Percentiles rank a stretch among this genome's conserved stretches.
Evolutionary conservation across 176 grass and related monocot species (phyloP).

Genomic region (Pharus latifolius): DNA sequence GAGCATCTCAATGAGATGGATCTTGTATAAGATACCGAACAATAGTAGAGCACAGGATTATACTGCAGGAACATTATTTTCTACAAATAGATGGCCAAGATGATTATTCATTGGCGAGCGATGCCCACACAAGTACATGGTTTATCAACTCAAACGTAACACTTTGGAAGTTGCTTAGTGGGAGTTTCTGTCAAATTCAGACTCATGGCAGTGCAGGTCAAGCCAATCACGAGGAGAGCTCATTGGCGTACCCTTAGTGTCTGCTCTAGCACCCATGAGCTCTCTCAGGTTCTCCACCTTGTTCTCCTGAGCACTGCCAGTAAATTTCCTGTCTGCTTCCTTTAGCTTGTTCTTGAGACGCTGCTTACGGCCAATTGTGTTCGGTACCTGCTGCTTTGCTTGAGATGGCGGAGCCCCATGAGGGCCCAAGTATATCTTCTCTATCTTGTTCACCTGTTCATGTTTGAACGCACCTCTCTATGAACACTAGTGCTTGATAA

Average conservation of each 20-base stretch:
- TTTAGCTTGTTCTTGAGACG: slow-evolving; percentile 71
- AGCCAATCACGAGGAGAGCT: slow-evolving; percentile 60
- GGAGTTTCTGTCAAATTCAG: slow-evolving; percentile 54
- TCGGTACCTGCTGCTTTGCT: slow-evolving; percentile 44
- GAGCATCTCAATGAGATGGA: not conserved
- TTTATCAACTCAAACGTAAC: not conserved
- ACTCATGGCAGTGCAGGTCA: slow-evolving; percentile 87
- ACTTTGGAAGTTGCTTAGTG: slow-evolving; percentile 6
- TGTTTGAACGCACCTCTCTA: slow-evolving; percentile 1
- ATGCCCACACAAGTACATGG: not conserved
- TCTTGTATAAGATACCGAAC: not conserved
- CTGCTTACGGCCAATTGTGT: slow-evolving; percentile 49
- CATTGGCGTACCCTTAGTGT: slow-evolving; percentile 14
- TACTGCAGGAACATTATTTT: not conserved
- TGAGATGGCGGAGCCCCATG: slow-evolving; percentile 52
- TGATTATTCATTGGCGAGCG: not conserved
- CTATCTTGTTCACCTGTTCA: slow-evolving; percentile 45
- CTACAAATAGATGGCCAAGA: not conserved
- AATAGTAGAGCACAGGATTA: not conserved
- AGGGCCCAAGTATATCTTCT: slow-evolving; percentile 70
- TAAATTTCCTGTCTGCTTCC: slow-evolving; percentile 71
- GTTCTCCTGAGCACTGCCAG: slow-evolving; percentile 44
- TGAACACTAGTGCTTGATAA: not conserved
- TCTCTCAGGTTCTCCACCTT: slow-evolving; percentile 58
- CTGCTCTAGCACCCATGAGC: slow-evolving; percentile 44